A percentile compares a stretch with the other conserved stretches of the same genome.
These are phyloP conservation scores for Porodaedalea pini DNA, from an alignment of 1,284 basidiomycete species.

Conservation along the genomic window DNA sequence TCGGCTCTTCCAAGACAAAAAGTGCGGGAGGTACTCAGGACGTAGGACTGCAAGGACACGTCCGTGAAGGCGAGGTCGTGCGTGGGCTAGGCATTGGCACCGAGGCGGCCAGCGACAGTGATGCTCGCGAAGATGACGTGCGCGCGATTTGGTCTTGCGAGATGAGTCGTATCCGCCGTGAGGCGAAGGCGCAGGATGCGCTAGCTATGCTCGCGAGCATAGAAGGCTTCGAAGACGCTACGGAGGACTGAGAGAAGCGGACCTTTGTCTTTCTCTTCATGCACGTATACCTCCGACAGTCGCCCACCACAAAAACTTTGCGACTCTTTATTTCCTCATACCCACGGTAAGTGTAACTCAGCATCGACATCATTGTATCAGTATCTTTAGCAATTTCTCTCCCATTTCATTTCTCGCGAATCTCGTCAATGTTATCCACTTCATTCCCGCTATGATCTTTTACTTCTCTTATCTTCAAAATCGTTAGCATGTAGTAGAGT, in stretches of 20 bases:
- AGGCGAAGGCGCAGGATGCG: conserved; percentile 40
- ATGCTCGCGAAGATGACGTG: conserved; percentile 64
- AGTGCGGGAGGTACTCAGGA: conserved; percentile 40
- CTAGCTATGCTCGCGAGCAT: conserved; percentile 27
- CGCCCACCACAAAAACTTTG: background rate
- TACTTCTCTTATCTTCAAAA: too few relatives aligned
- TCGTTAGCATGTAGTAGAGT: too few relatives aligned
- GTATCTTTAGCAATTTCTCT: conserved; percentile 7
- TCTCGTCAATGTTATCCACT: too few relatives aligned
- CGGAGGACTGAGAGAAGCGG: conserved; percentile 39
- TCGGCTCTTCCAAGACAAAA: conserved; percentile 36
- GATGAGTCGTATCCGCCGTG: conserved; percentile 48
- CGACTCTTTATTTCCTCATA: background rate
- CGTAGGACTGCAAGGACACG: conserved; percentile 51
- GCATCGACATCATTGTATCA: background rate
- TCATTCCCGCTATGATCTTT: too few relatives aligned
- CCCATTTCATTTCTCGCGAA: background rate
- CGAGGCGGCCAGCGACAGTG: conserved; percentile 31
- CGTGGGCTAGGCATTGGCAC: conserved; percentile 55
- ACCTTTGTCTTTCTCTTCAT: background rate
- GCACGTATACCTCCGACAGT: background rate
- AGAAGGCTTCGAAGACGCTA: conserved; percentile 51
- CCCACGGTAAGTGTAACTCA: background rate
- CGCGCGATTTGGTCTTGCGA: conserved; percentile 67
- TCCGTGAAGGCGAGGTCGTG: conserved; percentile 61